Evolutionary conservation across 2,329 filamentous ascomycete genomes (phyloP).

Genomic region (Fusarium lateritium): DNA sequence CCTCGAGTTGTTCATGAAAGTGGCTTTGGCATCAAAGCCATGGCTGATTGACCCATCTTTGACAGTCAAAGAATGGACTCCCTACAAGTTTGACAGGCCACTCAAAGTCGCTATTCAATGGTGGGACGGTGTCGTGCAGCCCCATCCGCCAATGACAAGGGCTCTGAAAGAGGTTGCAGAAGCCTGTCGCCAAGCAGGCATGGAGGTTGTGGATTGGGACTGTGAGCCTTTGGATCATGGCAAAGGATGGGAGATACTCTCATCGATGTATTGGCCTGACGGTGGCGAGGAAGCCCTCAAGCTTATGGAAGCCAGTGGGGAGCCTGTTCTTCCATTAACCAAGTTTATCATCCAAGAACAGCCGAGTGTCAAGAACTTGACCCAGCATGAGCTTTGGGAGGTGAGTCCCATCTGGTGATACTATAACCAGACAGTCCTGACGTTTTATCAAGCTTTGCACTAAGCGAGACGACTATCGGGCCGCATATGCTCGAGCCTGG

Average conservation of each 20-base stretch:
- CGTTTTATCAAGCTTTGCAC: slow-evolving; percentile 46
- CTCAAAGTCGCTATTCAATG: slow-evolving; percentile 73
- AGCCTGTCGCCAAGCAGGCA: slow-evolving; percentile 62
- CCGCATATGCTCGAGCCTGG: slow-evolving; percentile 57
- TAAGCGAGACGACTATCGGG: slow-evolving; percentile 58
- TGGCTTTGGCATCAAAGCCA: slow-evolving; percentile 50
- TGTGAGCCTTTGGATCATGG: slow-evolving; percentile 69
- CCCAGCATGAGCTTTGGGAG: slow-evolving; percentile 59
- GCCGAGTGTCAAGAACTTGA: slow-evolving; percentile 59
- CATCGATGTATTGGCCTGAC: slow-evolving; percentile 70
- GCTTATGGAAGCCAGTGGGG: slow-evolving; percentile 66
- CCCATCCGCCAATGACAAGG: slow-evolving; percentile 71
- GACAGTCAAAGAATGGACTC: slow-evolving; percentile 54
- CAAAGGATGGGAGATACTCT: slow-evolving; percentile 63
- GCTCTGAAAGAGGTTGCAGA: slow-evolving; percentile 69
- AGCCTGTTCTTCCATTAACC: slow-evolving; percentile 71
- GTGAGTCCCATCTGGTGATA: slow-evolving; percentile 30
- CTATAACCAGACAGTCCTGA: accelerated
- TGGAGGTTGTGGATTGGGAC: slow-evolving; percentile 67
- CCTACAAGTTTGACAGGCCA: slow-evolving; percentile 56
- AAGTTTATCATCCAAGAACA: slow-evolving; percentile 71
- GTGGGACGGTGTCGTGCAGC: slow-evolving; percentile 72
- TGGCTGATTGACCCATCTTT: slow-evolving; percentile 55
- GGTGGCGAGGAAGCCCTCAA: slow-evolving; percentile 68
- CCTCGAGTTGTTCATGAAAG: slow-evolving; percentile 56